Base-by-base conservation (phyloP, 352 stramenopile species). In the Globisporangium radiosum region DNA sequence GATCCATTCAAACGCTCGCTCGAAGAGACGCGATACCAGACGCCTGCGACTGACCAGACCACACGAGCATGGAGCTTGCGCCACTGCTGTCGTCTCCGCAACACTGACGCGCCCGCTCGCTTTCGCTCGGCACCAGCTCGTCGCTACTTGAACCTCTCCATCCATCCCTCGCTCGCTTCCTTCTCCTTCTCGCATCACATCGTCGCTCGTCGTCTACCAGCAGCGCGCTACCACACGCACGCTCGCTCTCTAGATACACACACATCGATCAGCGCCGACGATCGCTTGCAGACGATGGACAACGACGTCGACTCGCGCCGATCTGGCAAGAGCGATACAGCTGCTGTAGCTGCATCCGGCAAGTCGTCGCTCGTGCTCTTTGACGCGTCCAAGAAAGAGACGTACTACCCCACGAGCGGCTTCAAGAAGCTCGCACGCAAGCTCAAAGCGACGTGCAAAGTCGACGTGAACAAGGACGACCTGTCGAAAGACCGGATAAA, bases 391-490 rank as follows among this genome's bases (percentile, higher is more conserved):
- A 98, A 98, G 71, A 87, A 92, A 62, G 93, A 98, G 78, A 84
- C 81, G 54, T 96, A 95, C 66, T 92, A 97, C 59, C 83, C 88
- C 17, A 92, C 79, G 9, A 86, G 62, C 36, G 92, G 94, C 7
- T 93, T 98, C 74, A 98, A 98, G 76, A 97, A 96, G 66, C 85
- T 98, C 56, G 89, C 86, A 56, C 78, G 93, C 38, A 87, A 95
- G 59, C 87, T 99, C 65, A 91, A 96, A 57, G 64, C 75, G 43
- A 68, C 72, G 9, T 87, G 81, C 57, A 98, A 98, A 60, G 89
- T 98, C 59, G 76, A 94, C 52, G 75, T 91, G 56, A 98, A 98
- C 84, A 98, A 98, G 77, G 92, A 98, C 62, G 87, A 97, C 52
- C 62, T 98, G 15, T 91, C 83, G 9, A 72, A 74, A 40, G 86